Evolutionary conservation across 495 filamentous ascomycete genomes (phyloP).

Genomic region (Schizothecium vesticola): DNA sequence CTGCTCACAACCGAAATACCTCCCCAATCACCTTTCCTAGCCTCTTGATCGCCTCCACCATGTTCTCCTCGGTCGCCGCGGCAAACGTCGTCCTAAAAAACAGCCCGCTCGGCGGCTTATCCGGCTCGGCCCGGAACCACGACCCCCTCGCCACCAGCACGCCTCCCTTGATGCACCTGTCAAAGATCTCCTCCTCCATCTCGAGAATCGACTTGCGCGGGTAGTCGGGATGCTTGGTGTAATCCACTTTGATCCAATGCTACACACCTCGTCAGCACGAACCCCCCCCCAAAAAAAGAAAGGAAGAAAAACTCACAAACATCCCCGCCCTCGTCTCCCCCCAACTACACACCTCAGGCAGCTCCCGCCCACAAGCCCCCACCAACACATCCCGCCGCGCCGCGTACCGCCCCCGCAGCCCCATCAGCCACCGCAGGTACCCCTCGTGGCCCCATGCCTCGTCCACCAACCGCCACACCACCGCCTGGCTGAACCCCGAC

Average conservation of each 20-base stretch:
- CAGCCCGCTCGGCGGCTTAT: slow-evolving; percentile 42
- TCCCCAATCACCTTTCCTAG: slow-evolving; percentile 65
- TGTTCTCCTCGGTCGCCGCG: slow-evolving; percentile 66
- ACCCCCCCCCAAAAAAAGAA: background rate
- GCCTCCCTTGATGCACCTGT: slow-evolving; percentile 59
- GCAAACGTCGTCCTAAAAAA: slow-evolving; percentile 91
- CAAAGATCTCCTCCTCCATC: slow-evolving; percentile 84
- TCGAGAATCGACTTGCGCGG: slow-evolving; percentile 53
- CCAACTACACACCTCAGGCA: slow-evolving; percentile 86
- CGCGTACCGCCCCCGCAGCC: slow-evolving; percentile 80
- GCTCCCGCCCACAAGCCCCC: slow-evolving; percentile 72
- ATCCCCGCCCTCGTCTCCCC: slow-evolving; percentile 82
- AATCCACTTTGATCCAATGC: slow-evolving; percentile 82
- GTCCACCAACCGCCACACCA: slow-evolving; percentile 84
- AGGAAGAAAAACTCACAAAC: slow-evolving; percentile 63
- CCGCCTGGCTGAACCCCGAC: slow-evolving; percentile 72
- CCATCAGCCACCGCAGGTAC: slow-evolving; percentile 83
- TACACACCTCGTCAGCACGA: slow-evolving; percentile 23
- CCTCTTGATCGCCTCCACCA: slow-evolving; percentile 70
- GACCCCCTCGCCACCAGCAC: slow-evolving; percentile 76
- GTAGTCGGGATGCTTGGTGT: slow-evolving; percentile 62
- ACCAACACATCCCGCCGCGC: slow-evolving; percentile 68
- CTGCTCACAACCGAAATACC: slow-evolving; percentile 48
- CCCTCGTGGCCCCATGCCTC: slow-evolving; percentile 93
- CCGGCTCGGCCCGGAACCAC: slow-evolving; percentile 73